Evolutionary conservation across 495 filamentous ascomycete species (phyloP).

Genomic region (Penicillium lagena): DNA sequence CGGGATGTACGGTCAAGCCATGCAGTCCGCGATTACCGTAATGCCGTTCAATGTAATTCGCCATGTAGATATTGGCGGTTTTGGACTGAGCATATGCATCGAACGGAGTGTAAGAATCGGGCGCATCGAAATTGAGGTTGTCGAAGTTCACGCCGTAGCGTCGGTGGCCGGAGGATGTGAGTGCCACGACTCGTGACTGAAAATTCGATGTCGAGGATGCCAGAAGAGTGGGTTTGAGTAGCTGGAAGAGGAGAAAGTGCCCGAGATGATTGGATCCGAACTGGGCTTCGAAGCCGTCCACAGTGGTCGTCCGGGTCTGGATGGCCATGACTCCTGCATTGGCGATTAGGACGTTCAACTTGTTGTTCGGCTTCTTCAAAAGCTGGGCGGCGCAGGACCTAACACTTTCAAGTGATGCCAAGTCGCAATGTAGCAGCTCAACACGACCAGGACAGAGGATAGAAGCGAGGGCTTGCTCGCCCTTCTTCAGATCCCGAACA

Average conservation of each 20-base stretch:
- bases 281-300: conserved; percentile 39
- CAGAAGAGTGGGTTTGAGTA: conserved; percentile 36
- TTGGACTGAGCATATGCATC: conserved; percentile 27
- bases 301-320: conserved; percentile 27
- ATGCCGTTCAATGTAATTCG: conserved; percentile 32
- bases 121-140: conserved; percentile 19
- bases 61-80: conserved; percentile 28
- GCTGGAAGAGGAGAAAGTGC: conserved; percentile 44
- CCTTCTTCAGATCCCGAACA: conserved; percentile 34
- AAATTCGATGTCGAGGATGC: conserved; percentile 26
- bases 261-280: conserved; percentile 43
- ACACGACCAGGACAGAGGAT: conserved; percentile 23
- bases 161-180: conserved; percentile 32
- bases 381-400: conserved; percentile 30
- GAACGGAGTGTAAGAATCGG: conserved; percentile 22
- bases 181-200: conserved; percentile 35
- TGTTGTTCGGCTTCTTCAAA: conserved; percentile 22
- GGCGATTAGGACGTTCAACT: conserved; percentile 41
- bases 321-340: conserved; percentile 44
- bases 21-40: conserved; percentile 32
- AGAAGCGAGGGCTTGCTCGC: conserved; percentile 19
- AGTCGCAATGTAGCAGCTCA: conserved; percentile 34
- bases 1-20: conserved; percentile 31
- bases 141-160: conserved; percentile 5
- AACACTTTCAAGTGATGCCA: conserved; percentile 33